These are phyloP conservation scores for Populus tremula DNA, from an alignment of 345 rosid genomes.

Conservation along the genomic window DNA sequence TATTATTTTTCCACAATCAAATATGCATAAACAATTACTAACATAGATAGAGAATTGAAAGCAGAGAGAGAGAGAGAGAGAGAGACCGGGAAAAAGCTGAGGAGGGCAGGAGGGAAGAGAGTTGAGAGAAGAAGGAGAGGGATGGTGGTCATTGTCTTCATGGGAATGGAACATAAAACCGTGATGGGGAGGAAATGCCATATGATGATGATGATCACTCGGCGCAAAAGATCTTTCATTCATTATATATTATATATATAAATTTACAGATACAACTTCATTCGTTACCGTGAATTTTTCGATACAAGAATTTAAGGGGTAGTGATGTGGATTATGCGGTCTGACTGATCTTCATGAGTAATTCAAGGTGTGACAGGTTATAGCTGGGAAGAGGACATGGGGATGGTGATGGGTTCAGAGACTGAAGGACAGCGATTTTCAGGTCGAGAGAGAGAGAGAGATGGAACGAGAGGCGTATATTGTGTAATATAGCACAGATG, in stretches of 20 bases:
- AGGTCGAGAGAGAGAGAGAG: conserved; percentile 21
- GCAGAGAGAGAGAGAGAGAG: conserved; percentile 1
- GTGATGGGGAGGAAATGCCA: conserved; percentile 68
- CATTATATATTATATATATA: no score
- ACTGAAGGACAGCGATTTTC: conserved; percentile 35
- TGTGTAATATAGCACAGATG: conserved; percentile 30
- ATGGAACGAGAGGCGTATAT: conserved; percentile 25
- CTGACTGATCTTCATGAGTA: conserved; percentile 20
- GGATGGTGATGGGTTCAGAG: conserved; percentile 34
- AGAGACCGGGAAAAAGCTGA: conserved; percentile 60
- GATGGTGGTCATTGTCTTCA: conserved; percentile 56
- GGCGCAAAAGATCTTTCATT: not conserved
- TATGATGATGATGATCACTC: conserved; percentile 15
- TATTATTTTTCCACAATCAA: no score
- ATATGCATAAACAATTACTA: not conserved
- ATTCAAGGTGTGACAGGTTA: conserved; percentile 23
- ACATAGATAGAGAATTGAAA: not conserved
- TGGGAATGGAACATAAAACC: conserved; percentile 64
- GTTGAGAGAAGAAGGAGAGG: conserved; percentile 53
- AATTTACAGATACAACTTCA: not conserved
- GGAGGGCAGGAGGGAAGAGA: conserved; percentile 68
- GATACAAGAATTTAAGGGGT: not conserved
- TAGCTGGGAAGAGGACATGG: conserved; percentile 32
- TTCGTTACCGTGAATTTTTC: not conserved
- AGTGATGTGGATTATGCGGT: not conserved